Evolutionary conservation across 129 eudicot genomes (phyloP).

Genomic region (Tagetes patula): DNA sequence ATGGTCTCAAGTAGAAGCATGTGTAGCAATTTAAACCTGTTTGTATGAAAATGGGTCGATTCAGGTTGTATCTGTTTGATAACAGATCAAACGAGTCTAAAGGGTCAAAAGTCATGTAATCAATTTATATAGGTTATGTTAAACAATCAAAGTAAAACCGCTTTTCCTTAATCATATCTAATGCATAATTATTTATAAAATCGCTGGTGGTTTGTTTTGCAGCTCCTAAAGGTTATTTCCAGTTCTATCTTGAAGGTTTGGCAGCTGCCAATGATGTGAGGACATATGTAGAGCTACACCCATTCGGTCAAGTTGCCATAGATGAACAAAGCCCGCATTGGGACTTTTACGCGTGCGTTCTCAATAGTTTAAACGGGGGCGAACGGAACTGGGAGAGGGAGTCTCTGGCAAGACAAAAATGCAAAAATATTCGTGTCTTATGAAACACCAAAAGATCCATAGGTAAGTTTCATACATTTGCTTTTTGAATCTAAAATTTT

Average conservation of each 20-base stretch:
- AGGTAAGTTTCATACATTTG: neutral
- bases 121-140: neutral
- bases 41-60: neutral
- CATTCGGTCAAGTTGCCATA: slow-evolving; percentile 67
- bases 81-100: neutral
- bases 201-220: slow-evolving; percentile 13
- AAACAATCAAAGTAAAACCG: neutral
- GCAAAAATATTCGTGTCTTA: neutral
- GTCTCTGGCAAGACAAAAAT: neutral
- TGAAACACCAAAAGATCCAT: neutral
- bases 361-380: slow-evolving; percentile 19
- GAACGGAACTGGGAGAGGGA: neutral
- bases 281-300: slow-evolving; percentile 59
- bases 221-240: slow-evolving; percentile 76
- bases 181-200: neutral
- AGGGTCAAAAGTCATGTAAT: neutral
- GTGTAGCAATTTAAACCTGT: neutral
- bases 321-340: slow-evolving; percentile 51
- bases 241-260: slow-evolving; percentile 58
- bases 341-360: slow-evolving; percentile 49
- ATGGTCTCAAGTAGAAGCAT: slow-evolving; percentile 3
- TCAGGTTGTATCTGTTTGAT: neutral
- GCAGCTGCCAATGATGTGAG: slow-evolving; percentile 46
- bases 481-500: no score
- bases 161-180: neutral